Percentiles rank a stretch among this genome's conserved stretches.
Conservation (phyloP, 164 flowering plant species). For the Tetracentron sinense region DNA sequence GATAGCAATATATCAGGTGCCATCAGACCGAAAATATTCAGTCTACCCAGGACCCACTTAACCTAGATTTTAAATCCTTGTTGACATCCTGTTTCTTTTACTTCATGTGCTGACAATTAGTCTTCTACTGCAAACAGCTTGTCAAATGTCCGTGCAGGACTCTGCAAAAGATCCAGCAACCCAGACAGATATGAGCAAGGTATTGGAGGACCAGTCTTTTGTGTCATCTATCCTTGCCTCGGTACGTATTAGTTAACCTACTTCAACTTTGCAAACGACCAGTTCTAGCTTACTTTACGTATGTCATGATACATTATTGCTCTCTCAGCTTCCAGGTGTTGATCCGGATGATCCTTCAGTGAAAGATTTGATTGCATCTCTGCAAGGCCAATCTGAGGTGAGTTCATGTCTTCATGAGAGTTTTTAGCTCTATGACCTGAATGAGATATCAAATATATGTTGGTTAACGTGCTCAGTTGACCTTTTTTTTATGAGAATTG, state of each 20-base stretch:
- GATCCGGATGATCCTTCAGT: constrained; percentile 90
- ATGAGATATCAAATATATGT: background rate
- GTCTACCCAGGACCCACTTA: background rate
- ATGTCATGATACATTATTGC: constrained; percentile 2
- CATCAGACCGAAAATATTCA: background rate
- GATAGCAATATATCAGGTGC: no score
- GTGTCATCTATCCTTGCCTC: constrained; percentile 78
- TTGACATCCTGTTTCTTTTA: background rate
- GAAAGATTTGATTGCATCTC: constrained; percentile 82
- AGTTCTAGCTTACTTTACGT: background rate
- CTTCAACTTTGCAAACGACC: background rate
- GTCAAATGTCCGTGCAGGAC: constrained; percentile 80
- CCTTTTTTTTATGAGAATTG: background rate
- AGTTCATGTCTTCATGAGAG: constrained; percentile 15
- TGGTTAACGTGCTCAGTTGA: background rate
- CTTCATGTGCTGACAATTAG: background rate
- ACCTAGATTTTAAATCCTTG: background rate
- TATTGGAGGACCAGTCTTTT: constrained; percentile 74
- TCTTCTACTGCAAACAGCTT: constrained; percentile 51
- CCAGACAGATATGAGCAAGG: constrained; percentile 61
- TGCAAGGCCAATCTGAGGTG: constrained; percentile 80
- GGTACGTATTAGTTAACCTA: constrained; percentile 33
- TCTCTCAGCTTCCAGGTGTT: constrained; percentile 89
- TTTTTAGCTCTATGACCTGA: background rate
- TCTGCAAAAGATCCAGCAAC: constrained; percentile 40